Base-by-base conservation (phyloP, 2,329 filamentous ascomycete genomes). In the Aspergillus felis region DNA sequence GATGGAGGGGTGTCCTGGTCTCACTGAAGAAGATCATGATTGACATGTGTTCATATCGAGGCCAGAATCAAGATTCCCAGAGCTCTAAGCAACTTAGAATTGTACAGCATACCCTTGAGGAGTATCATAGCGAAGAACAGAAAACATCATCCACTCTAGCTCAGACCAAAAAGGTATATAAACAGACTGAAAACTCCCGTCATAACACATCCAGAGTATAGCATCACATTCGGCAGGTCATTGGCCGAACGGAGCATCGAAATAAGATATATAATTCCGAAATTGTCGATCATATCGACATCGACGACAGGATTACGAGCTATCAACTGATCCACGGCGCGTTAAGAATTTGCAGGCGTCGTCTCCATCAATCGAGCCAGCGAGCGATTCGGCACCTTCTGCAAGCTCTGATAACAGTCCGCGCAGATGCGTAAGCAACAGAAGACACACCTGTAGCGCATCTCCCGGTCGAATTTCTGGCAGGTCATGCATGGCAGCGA, bases 1-100 rank as follows among this genome's bases (percentile, higher is more conserved):
- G 68, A 87, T 97, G 88, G 91, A 94, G 12, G 92, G 90, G 0
- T 99, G 94, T 79, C 93, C 94, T 0, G 94, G 94, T 0, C 56
- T 87, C 38, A 89, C 86, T 0, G 94, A 97, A 74, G 92, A 96
- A 68, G 92, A 97, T 66, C 85, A 87, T 69, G 85, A 85, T 64
- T 87, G 71, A 84, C 14, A 17, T 7, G 32, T 38, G 32, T 38
- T 38, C 32, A 17, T 17, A 38, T 17, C 5, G 14, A 17, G 14
- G 32, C 32, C 32, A 44, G 42, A 48, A 56, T 25, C 50, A 58
- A 52, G 51, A 58, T 5, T 9, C 52, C 38, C 53, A 51, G 25
- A 28, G 27, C 17, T 25, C 27, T n/a, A 56, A 29, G 50, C 25
- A 24, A 58, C 46, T 25, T 25, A 50, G 29, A 38, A 47, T 42